Evolutionary conservation across 345 rosid species (phyloP).

Genomic region (Dimocarpus longan): DNA sequence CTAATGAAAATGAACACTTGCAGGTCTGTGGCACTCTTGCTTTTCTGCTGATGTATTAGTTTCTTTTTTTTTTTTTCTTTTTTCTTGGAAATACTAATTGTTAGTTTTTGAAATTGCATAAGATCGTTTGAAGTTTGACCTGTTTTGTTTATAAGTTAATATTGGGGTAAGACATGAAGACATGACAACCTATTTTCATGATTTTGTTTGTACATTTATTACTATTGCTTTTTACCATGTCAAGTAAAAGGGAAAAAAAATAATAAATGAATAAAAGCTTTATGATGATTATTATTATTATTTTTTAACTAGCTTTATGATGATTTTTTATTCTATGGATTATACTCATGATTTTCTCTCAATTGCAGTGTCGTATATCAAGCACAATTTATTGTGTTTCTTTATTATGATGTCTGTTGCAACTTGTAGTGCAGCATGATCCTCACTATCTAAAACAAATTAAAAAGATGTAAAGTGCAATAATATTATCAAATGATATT

Average conservation of each 20-base stretch:
- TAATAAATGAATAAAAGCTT: background rate
- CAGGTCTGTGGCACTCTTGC: conserved; percentile 57
- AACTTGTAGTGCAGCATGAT: background rate
- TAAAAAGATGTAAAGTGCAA: background rate
- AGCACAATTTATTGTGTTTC: background rate
- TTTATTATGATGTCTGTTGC: background rate
- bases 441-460: background rate
- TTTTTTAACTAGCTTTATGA: background rate
- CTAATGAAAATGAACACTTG: conserved; percentile 95
- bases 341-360: background rate
- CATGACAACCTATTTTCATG: background rate
- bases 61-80: too few relatives aligned
- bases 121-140: background rate
- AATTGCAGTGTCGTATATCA: background rate
- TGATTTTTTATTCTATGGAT: background rate
- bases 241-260: background rate
- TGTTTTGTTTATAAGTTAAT: background rate
- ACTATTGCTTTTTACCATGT: background rate
- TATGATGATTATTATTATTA: background rate
- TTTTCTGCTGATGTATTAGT: background rate
- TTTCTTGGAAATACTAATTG: background rate
- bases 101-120: background rate
- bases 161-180: background rate
- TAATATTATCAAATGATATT: background rate
- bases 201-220: background rate